These are phyloP conservation scores for Xylariaceae sp. DNA, from an alignment of 2,329 filamentous ascomycete genomes.

Conservation along the genomic window DNA sequence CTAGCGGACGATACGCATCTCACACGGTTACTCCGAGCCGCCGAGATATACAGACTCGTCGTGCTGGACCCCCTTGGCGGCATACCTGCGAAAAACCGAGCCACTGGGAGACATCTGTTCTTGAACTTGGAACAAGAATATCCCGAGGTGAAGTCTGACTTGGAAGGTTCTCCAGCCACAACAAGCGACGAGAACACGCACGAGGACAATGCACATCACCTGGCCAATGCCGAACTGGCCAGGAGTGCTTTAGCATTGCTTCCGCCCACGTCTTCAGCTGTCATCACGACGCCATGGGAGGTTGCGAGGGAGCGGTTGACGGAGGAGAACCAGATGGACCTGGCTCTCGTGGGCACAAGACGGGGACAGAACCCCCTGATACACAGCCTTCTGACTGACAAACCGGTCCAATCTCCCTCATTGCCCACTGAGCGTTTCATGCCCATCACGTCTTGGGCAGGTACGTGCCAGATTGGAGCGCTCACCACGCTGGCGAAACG, in stretches of 20 bases:
- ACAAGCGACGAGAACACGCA: constrained; percentile 28
- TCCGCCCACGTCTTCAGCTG: constrained; percentile 74
- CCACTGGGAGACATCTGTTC: constrained; percentile 68
- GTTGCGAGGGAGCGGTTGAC: constrained; percentile 49
- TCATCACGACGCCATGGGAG: constrained; percentile 81
- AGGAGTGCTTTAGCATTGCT: constrained; percentile 65
- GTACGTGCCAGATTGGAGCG: constrained; percentile 24
- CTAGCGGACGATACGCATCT: constrained; percentile 31
- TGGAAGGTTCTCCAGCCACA: constrained; percentile 31
- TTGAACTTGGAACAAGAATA: constrained; percentile 93
- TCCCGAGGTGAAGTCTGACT: constrained; percentile 54
- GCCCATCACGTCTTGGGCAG: constrained; percentile 29
- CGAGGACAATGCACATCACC: constrained; percentile 28
- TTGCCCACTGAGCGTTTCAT: constrained; percentile 64
- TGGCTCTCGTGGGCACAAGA: constrained; percentile 39
- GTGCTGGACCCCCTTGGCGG: constrained; percentile 82
- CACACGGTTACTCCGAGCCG: constrained; percentile 29
- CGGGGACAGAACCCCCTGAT: constrained; percentile 73
- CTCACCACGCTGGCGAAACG: constrained; percentile 80
- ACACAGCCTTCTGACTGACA: constrained; percentile 92
- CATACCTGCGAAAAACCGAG: constrained; percentile 59
- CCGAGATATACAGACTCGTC: constrained; percentile 70
- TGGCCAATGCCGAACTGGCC: constrained; percentile 67
- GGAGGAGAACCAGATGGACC: constrained; percentile 50
- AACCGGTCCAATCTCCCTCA: constrained; percentile 86